Percentiles rank a stretch among this genome's conserved stretches.
phyloP scores from a whole-genome alignment of 345 rosid genomes.

The Carallia pectinifolia region DNA sequence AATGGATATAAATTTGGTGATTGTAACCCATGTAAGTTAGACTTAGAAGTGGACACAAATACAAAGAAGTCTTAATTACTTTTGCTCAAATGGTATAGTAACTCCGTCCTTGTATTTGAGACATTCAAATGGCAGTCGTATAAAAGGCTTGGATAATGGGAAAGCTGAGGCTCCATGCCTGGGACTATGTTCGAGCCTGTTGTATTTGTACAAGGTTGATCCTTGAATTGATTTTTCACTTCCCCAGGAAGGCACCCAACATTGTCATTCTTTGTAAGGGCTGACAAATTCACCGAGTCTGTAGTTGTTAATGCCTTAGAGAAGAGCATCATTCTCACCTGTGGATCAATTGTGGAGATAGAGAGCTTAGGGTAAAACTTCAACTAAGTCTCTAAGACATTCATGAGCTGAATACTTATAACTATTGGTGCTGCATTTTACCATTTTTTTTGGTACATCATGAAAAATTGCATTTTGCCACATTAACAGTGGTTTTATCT shows the following conservation, averaged over 20 bases:
- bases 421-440: too few relatives aligned
- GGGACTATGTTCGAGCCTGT: slow-evolving; percentile 80
- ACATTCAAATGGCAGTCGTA: slow-evolving; percentile 67
- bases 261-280: slow-evolving; percentile 54
- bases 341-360: slow-evolving; percentile 19
- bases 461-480: neutral
- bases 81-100: slow-evolving; percentile 43
- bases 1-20: too few relatives aligned
- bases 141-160: slow-evolving; percentile 55
- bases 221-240: slow-evolving; percentile 69
- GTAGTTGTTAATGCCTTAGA: slow-evolving; percentile 68
- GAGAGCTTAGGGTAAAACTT: slow-evolving; percentile 1
- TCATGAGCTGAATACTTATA: too few relatives aligned
- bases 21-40: too few relatives aligned
- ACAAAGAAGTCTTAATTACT: too few relatives aligned
- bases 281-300: slow-evolving; percentile 58
- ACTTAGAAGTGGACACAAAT: too few relatives aligned
- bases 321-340: slow-evolving; percentile 68
- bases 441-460: too few relatives aligned
- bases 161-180: slow-evolving; percentile 69
- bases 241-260: slow-evolving; percentile 84
- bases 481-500: too few relatives aligned
- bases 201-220: slow-evolving; percentile 74
- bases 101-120: slow-evolving; percentile 68
- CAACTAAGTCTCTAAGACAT: neutral